A percentile compares a stretch with the other conserved stretches of the same genome.
Conservation (phyloP, 805 yeast genomes). For the Lachancea lanzarotensis region DNA sequence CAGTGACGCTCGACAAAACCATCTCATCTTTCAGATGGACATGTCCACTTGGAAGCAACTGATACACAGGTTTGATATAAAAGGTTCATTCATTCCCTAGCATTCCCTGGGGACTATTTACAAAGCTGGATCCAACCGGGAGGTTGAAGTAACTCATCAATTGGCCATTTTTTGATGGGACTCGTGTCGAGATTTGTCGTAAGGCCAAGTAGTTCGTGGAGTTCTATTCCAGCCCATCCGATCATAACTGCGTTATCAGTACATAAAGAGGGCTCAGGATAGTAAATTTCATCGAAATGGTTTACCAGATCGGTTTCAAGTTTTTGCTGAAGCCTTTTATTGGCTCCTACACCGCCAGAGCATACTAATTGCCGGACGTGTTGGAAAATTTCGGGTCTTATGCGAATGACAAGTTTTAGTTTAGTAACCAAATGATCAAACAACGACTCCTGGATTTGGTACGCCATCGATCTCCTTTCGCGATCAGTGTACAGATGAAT, state of each 20-base stretch:
- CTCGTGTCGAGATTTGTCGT: constrained; percentile 46
- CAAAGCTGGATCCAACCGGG: constrained; percentile 42
- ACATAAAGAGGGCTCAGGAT: constrained; percentile 67
- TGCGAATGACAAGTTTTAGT: constrained; percentile 41
- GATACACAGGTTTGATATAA: constrained; percentile 49
- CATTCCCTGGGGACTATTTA: not conserved
- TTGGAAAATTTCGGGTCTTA: constrained; percentile 36
- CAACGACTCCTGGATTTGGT: constrained; percentile 53
- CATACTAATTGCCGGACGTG: constrained; percentile 55
- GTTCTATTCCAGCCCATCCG: constrained; percentile 93
- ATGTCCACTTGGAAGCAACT: constrained; percentile 57
- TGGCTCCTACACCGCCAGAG: constrained; percentile 95
- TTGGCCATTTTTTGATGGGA: constrained; percentile 84
- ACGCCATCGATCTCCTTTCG: constrained; percentile 44
- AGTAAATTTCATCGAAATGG: constrained; percentile 42
- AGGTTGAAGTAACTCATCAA: constrained; percentile 42
- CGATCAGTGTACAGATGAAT: constrained; percentile 13
- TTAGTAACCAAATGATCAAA: constrained; percentile 70
- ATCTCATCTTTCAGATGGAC: constrained; percentile 69
- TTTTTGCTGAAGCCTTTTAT: constrained; percentile 46
- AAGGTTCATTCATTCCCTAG: constrained; percentile 40
- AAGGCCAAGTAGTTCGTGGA: constrained; percentile 45
- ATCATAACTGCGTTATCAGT: constrained; percentile 97
- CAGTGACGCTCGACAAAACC: constrained; percentile 37
- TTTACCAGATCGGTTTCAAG: constrained; percentile 35